Base-by-base conservation (phyloP, 176 grass and related monocot species). In the Carex cristatella region DNA sequence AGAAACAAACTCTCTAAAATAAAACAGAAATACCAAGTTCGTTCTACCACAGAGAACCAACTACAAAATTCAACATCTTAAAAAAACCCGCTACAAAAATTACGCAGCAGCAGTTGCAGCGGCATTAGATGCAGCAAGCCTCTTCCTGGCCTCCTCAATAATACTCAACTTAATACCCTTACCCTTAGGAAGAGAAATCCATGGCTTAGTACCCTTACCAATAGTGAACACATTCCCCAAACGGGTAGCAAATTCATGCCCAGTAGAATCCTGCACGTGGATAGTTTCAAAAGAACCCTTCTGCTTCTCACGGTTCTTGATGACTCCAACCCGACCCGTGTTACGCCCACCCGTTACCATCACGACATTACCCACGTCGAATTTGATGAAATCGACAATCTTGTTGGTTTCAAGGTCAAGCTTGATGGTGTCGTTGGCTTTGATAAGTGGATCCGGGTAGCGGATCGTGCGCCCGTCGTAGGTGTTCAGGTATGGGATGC, bases 121-220 rank as follows among this genome's bases (percentile, higher is more conserved):
- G 7, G 78, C 84, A 16, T 59, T 64, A 37, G 69, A 67, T 7
- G 59, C 84, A 23, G 88, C 88, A 19, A 83, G 69, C 18, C 88
- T 85, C 85, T 90, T 90, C 70, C 80, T 60, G 4, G 84, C 84
- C 80, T 90, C 88, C 85, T 90, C 88, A 9, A 90, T 90, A 51
- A 90, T 90, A 58, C 84, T 90, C 12, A 87, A 79, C 80, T 90
- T 90, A 37, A 90, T 90, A 48, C 88, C 88, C 70, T 90, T 90
- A 10, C 88, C 88, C 70, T 87, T 90, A 28, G 88, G 88, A 9
- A 90, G 84, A 46, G 70, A 70, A 12, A 90, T 80, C 88, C 88
- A 90, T 0, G 88, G 70, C 63, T 90, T 90, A 11, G 51, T 87
- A 19, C 77, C 88, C 72, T 90, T 90, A 19, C 88, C 88, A 1